Percentiles rank a stretch among this genome's conserved stretches.
Evolutionary conservation across 2,329 filamentous ascomycete genomes (phyloP).

Genomic region (Emergomyces africanus): DNA sequence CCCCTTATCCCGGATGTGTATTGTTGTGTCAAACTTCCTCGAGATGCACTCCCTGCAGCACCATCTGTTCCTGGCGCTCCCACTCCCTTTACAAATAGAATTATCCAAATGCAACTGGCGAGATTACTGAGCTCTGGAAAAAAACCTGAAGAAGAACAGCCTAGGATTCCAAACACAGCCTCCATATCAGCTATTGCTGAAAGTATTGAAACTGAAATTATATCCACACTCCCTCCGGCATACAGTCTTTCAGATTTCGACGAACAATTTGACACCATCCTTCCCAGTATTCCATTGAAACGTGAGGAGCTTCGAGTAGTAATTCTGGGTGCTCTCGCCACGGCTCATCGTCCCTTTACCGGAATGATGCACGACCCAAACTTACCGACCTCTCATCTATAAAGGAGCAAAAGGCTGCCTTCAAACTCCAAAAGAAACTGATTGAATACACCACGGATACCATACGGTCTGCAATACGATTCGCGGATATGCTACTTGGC

Average conservation of each 20-base stretch:
- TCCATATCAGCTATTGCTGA: not conserved
- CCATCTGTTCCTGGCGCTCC: not conserved
- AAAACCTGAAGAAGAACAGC: not conserved
- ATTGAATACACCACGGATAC: not conserved
- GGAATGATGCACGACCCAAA: not conserved
- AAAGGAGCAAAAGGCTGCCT: not conserved
- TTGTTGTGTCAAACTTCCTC: not conserved
- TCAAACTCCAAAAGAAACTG: not conserved
- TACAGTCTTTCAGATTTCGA: slow-evolving; percentile 1
- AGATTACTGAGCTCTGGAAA: not conserved
- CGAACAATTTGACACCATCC: not conserved
- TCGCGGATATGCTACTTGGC: not conserved
- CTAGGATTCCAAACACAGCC: not conserved
- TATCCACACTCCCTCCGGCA: not conserved
- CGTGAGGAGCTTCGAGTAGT: not conserved
- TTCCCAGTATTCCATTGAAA: not conserved
- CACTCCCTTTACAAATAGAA: not conserved
- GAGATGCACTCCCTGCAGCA: not conserved
- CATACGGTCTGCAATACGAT: not conserved
- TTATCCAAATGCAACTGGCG: not conserved
- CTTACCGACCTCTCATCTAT: not conserved
- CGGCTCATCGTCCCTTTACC: not conserved
- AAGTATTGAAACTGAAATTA: not conserved
- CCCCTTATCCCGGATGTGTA: not conserved
- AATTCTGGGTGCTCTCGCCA: not conserved